phyloP scores from a whole-genome alignment of 2,329 filamentous ascomycete species.

The Exophiala mesophila region DNA sequence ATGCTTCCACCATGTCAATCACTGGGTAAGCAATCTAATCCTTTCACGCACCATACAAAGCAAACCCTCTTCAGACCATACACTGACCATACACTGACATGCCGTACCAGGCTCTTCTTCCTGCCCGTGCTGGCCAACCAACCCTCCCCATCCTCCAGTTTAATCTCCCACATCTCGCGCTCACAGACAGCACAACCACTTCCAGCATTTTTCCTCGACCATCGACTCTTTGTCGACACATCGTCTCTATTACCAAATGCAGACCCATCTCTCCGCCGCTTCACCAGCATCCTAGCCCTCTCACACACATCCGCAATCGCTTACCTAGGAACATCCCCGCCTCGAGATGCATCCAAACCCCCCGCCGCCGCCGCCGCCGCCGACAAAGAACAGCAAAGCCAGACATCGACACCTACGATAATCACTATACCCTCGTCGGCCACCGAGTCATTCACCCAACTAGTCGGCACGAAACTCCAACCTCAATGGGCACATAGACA shows the following conservation, averaged over 20 bases:
- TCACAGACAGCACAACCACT: slow-evolving; percentile 22
- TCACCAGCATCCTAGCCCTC: slow-evolving; percentile 21
- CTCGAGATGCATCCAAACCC: slow-evolving; percentile 9
- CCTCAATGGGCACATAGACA: slow-evolving; percentile 24
- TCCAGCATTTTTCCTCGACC: slow-evolving; percentile 20
- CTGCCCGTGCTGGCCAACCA: slow-evolving; percentile 15
- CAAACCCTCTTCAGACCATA: background rate
- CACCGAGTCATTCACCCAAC: slow-evolving; percentile 21
- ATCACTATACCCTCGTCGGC: slow-evolving; percentile 22
- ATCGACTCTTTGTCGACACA: slow-evolving; percentile 26
- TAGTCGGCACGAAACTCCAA: slow-evolving; percentile 25
- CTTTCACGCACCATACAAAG: background rate
- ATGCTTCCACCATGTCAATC: background rate
- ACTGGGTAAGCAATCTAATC: slow-evolving; percentile 1
- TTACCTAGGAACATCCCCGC: slow-evolving; percentile 18
- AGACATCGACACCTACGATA: slow-evolving; percentile 5
- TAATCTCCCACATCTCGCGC: slow-evolving; percentile 25
- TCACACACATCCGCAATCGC: slow-evolving; percentile 20
- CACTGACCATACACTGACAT: slow-evolving; percentile 6
- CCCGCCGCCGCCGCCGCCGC: background rate
- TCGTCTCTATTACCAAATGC: slow-evolving; percentile 24
- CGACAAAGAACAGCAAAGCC: background rate
- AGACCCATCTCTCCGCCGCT: slow-evolving; percentile 17
- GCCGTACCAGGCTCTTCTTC: slow-evolving; percentile 22
- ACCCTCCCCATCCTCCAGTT: slow-evolving; percentile 14